Base-by-base conservation (phyloP, 2,329 filamentous ascomycete genomes). In the Lachnellula hyalina region DNA sequence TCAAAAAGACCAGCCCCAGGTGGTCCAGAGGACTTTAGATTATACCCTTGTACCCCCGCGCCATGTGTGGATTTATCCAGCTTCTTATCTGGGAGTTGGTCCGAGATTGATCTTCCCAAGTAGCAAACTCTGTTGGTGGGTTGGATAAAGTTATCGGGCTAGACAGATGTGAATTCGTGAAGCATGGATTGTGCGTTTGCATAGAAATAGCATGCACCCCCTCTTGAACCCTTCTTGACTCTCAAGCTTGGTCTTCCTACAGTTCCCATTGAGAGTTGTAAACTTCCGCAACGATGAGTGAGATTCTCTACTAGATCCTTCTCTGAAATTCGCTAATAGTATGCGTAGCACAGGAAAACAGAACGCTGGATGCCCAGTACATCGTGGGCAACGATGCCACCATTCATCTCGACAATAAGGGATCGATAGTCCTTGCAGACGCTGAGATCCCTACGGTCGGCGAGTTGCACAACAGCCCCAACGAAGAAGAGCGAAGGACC, bases 401-500 rank as follows among this genome's bases (percentile, higher is more conserved):
- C 40, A 36, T 57, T 42, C 48, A 59, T 45, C 36, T 60, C 47
- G 55, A 52, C 32, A 48, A 49, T 1, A 52, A 58, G 32, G 54
- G 54, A 35, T 56, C 54, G 23, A 38, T 56, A 15, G 54, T 56
- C 14, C n/a, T 44, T 19, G 41, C 41, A 19, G 54, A 46, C 32
- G 32, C 19, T 15, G 19, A 49, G 15, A 41, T 17, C 25, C 7
- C 34, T 12, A 5, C 19, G 4, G 44, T 35, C 19, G 35, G 17
- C 28, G 32, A 35, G 38, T 17, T 44, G 19, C 36, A 40, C 7
- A 49, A 52, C 12, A 19, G 14, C 9, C 61, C 64, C 0, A 87
- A 82, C 4, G 77, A 81, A 40, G 83, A 87, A 67, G 85, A 87
- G 59, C 68, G 84, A 54, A 65, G 59, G 14, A 84, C 82, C 0